Conservation (phyloP, 1,139 yeast genomes). For the Candida freyschussii region DNA sequence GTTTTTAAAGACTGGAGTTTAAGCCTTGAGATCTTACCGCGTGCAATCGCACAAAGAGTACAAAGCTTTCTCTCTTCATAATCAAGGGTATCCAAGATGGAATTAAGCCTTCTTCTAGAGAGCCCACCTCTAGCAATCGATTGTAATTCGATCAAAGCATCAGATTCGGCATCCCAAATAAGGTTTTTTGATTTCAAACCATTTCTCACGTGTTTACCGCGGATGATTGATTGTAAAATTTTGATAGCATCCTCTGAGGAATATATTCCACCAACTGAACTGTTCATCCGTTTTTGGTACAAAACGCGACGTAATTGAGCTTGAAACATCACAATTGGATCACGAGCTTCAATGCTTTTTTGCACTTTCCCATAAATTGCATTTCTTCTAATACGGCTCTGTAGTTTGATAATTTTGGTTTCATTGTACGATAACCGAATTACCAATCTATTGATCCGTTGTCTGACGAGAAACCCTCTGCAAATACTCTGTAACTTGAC, state of each 20-base stretch:
- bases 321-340: slow-evolving; percentile 18
- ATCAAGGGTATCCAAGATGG: slow-evolving; percentile 18
- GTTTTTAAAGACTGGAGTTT: slow-evolving; percentile 7
- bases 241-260: slow-evolving; percentile 21
- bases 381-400: slow-evolving; percentile 31
- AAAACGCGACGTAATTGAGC: slow-evolving; percentile 20
- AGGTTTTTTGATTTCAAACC: slow-evolving; percentile 13
- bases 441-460: slow-evolving; percentile 10
- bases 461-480: slow-evolving; percentile 21
- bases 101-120: slow-evolving; percentile 37
- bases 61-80: slow-evolving; percentile 20
- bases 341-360: slow-evolving; percentile 7
- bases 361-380: slow-evolving; percentile 4
- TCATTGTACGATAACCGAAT: slow-evolving; percentile 29
- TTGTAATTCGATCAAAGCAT: slow-evolving; percentile 36
- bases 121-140: slow-evolving; percentile 50
- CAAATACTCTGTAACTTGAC: slow-evolving; percentile 17
- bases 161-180: slow-evolving; percentile 13
- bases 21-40: slow-evolving; percentile 27
- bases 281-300: slow-evolving; percentile 12
- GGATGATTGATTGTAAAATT: slow-evolving; percentile 27
- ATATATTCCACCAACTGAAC: slow-evolving; percentile 19
- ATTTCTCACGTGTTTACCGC: slow-evolving; percentile 22
- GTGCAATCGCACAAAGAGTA: slow-evolving; percentile 30
- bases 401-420: slow-evolving; percentile 29